Evolutionary conservation across 306 rosid genomes (phyloP).

Genomic region (Carpinus fangiana): DNA sequence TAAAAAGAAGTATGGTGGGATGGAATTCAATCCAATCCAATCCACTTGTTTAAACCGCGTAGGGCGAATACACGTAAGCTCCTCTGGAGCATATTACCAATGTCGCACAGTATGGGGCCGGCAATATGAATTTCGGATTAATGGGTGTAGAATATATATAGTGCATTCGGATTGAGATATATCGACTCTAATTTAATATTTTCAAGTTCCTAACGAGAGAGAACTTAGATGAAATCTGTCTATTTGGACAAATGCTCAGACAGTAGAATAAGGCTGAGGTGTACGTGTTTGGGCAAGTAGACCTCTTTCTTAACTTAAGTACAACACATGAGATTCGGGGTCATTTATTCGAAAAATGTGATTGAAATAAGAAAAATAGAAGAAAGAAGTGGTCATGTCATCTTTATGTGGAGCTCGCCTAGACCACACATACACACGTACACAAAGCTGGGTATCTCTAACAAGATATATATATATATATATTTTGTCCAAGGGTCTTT

Average conservation of each 20-base stretch:
- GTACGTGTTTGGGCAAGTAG: too few relatives aligned
- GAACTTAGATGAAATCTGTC: too few relatives aligned
- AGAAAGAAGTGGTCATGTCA: conserved; percentile 17
- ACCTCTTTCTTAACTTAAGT: too few relatives aligned
- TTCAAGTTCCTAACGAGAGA: too few relatives aligned
- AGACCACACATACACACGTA: conserved; percentile 29
- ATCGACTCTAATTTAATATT: too few relatives aligned
- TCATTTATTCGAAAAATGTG: background rate
- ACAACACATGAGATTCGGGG: too few relatives aligned
- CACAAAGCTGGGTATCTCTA: conserved; percentile 23
- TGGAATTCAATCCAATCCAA: background rate
- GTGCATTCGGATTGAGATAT: too few relatives aligned
- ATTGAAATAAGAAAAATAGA: background rate
- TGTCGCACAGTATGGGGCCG: background rate
- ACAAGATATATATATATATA: conserved; percentile 32
- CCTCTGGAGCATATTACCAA: background rate
- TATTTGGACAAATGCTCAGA: too few relatives aligned
- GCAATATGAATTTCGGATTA: background rate
- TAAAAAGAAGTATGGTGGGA: background rate
- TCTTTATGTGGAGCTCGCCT: conserved; percentile 24
- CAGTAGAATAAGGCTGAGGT: too few relatives aligned
- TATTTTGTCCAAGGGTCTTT: conserved; percentile 28
- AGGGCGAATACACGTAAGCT: background rate
- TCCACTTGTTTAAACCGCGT: background rate
- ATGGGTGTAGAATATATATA: background rate